Conservation (phyloP, 1,139 yeast genomes). For the Arxiozyma slooffiae region DNA sequence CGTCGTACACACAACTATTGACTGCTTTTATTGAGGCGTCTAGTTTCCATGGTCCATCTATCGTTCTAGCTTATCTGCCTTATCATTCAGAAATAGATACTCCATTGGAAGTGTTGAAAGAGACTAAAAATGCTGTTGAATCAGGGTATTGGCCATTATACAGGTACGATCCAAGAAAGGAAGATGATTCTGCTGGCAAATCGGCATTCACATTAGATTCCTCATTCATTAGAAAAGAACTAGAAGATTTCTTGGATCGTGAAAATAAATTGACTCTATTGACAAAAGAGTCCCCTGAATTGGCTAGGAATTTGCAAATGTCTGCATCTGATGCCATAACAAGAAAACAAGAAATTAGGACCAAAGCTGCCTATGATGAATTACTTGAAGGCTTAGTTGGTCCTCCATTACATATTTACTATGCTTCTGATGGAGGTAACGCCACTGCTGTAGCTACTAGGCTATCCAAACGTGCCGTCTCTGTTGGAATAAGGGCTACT, state of each 20-base stretch:
- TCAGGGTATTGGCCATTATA: constrained; percentile 94
- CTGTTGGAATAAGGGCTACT: constrained; percentile 73
- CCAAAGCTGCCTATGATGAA: constrained; percentile 68
- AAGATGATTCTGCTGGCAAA: constrained; percentile 34
- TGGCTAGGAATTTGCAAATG: constrained; percentile 62
- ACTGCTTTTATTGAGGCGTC: constrained; percentile 87
- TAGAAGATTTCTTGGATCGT: constrained; percentile 73
- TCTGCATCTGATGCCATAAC: constrained; percentile 56
- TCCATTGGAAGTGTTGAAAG: constrained; percentile 67
- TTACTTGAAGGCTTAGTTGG: constrained; percentile 83
- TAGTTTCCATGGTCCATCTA: constrained; percentile 78
- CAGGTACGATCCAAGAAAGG: constrained; percentile 60
- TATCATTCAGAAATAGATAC: constrained; percentile 55
- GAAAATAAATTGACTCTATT: constrained; percentile 78
- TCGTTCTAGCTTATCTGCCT: constrained; percentile 85
- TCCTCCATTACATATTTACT: constrained; percentile 82
- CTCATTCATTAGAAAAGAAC: constrained; percentile 64
- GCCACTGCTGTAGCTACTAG: constrained; percentile 80
- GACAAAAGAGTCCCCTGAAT: constrained; percentile 59
- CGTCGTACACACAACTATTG: constrained; percentile 86
- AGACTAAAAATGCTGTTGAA: constrained; percentile 84
- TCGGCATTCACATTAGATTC: constrained; percentile 74
- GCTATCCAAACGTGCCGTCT: constrained; percentile 72
- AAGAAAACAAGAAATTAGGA: constrained; percentile 52
- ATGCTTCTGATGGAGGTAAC: constrained; percentile 93